phyloP scores from a whole-genome alignment of 768 basidiomycete genomes.

The Tylopilus intermedius region DNA sequence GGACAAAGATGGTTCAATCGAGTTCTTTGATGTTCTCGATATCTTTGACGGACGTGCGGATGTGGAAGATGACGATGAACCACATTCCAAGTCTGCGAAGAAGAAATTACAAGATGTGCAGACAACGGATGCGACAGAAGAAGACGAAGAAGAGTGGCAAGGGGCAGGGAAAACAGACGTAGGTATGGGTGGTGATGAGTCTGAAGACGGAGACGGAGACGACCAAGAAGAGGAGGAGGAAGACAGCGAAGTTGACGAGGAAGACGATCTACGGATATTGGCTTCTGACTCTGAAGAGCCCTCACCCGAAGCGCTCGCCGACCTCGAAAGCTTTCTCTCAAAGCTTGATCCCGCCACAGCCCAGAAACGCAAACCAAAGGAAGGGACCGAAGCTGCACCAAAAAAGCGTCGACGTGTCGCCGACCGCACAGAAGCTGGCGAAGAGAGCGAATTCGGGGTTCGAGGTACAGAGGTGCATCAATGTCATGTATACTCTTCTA shows the following conservation, averaged over 20 bases:
- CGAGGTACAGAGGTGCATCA: conserved; percentile 34
- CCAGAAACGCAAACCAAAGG: conserved; percentile 51
- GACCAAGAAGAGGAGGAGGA: conserved; percentile 32
- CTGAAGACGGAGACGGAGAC: conserved; percentile 32
- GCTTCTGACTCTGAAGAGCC: conserved; percentile 45
- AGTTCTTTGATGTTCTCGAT: conserved; percentile 62
- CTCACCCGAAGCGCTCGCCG: conserved; percentile 57
- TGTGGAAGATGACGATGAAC: conserved; percentile 11
- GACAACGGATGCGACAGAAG: conserved; percentile 53
- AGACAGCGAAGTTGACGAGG: conserved; percentile 24
- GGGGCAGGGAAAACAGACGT: conserved; percentile 19
- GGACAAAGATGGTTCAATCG: conserved; percentile 45
- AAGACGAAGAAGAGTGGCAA: conserved; percentile 30
- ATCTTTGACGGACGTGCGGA: conserved; percentile 61
- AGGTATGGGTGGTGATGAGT: conserved; percentile 35
- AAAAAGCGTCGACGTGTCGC: conserved; percentile 56
- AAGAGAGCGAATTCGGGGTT: conserved; percentile 76
- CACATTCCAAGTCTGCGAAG: conserved; percentile 8
- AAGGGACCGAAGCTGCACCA: conserved; percentile 22
- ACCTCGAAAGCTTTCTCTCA: conserved; percentile 69
- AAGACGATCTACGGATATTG: conserved; percentile 45
- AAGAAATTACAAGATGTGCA: conserved; percentile 25
- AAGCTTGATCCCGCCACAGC: conserved; percentile 50
- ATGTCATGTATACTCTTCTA: background rate
- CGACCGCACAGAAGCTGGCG: conserved; percentile 74